Evolutionary conservation across 2,329 filamentous ascomycete species (phyloP), one percentile per base, ranked within the genome.

Genomic region (Scedosporium aurantiacum): DNA sequence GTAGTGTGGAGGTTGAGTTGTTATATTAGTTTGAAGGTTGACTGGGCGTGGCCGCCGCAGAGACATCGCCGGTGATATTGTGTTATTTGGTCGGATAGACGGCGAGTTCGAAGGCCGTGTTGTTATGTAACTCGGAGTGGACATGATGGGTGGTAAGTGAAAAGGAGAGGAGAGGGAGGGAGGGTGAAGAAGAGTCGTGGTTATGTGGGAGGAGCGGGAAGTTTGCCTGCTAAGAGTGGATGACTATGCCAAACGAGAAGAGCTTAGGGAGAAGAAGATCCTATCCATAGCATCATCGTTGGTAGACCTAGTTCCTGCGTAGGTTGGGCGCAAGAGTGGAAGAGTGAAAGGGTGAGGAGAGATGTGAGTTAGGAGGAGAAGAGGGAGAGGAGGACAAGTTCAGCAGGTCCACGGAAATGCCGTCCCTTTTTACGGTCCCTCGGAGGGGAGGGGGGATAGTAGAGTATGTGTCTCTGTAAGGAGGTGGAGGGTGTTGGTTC

Each of bases 21-120:
- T 68, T 57, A 79, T 70, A 64, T 71, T 74, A 61, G 79, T 81
- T 66, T 80, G 79, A 61, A 82, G 75, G 63, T 75, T 74, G 66
- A 73, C 73, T 57, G 79, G 78, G 69, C 78, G 76, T 62, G 74
- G 69, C 62, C 74, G 75, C 66, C 75, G 73, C 60, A 73, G 66
- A n/a, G 58, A 55, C 47, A 43, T 55, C 2, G 58, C 47, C 21
- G 37, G 58, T n/a, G 58, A 40, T 40, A 55, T 37, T 23, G 23
- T 55, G 28, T 23, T 54, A 54, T 16, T 55, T 21, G 58, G 32
- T 28, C 58, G 58, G 52, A 60, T 21, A 40, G 47, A 54, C 25
- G 60, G 52, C 6, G 55, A 61, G 60, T 41, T 57, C 8, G 21
- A n/a, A 18, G 47, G 12, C 37, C 37, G 58, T 40, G 32, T 55